Evolutionary conservation across 192 early-diverging fungal genomes (phyloP).

Genomic region (Ambispora gerdemannii): DNA sequence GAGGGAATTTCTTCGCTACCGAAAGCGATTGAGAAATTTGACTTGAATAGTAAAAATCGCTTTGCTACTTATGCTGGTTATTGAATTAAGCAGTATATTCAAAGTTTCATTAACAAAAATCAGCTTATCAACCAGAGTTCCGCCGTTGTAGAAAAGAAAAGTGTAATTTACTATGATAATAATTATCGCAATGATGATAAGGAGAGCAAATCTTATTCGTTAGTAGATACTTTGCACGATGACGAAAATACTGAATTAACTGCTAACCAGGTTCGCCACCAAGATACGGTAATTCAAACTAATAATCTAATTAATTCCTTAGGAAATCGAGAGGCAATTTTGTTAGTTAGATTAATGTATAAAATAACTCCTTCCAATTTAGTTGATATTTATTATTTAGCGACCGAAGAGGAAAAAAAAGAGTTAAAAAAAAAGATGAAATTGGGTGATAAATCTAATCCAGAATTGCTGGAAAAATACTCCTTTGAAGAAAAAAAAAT

Average conservation of each 20-base stretch:
- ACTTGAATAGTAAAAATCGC: constrained; percentile 5
- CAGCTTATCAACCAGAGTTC: constrained; percentile 1
- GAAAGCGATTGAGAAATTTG: constrained; percentile 8
- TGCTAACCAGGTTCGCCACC: constrained; percentile 9
- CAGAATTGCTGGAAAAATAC: constrained; percentile 2
- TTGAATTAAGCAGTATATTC: constrained; percentile 15
- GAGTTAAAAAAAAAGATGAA: constrained; percentile 18
- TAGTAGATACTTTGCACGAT: constrained; percentile 3
- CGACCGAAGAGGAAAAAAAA: constrained; percentile 14
- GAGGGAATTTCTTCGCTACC: constrained; percentile 6
- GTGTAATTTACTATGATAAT: constrained; percentile 8
- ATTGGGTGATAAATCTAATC: constrained; percentile 9
- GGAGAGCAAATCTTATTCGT: constrained; percentile 13
- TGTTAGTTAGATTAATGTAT: background rate
- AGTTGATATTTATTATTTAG: background rate
- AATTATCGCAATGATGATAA: constrained; percentile 12
- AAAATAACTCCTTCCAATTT: constrained; percentile 15
- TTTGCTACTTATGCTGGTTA: constrained; percentile 17
- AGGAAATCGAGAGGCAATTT: constrained; percentile 5
- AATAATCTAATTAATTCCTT: constrained; percentile 8
- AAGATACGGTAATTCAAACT: constrained; percentile 2
- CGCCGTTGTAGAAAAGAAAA: background rate
- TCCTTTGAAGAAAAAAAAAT: background rate
- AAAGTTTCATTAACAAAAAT: constrained; percentile 15
- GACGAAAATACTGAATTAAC: constrained; percentile 14